These are phyloP conservation scores for Termitomyces sp. DNA, from an alignment of 768 basidiomycete genomes.

Conservation along the genomic window DNA sequence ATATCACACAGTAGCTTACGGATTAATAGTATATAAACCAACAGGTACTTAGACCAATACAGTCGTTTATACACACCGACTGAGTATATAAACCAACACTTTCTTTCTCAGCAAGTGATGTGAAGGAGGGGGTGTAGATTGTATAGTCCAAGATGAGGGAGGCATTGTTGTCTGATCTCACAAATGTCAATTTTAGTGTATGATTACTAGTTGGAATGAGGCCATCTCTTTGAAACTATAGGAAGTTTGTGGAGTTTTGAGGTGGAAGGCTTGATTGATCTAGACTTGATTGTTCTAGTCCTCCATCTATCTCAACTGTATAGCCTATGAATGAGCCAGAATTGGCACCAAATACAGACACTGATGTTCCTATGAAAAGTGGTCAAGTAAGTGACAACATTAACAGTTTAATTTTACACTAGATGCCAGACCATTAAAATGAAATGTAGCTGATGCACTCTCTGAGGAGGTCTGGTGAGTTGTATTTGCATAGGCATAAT, in stretches of 20 bases:
- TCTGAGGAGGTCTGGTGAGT: neutral
- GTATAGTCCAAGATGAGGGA: neutral
- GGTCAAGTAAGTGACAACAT: neutral
- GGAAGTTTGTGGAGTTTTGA: neutral
- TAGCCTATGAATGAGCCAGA: no score
- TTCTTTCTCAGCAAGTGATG: no score
- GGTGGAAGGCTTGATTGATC: no score
- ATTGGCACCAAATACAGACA: neutral
- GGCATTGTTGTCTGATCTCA: rapidly evolving
- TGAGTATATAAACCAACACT: no score
- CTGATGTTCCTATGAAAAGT: neutral
- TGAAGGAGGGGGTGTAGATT: neutral
- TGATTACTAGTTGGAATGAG: neutral
- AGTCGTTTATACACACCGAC: no score
- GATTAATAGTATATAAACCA: no score
- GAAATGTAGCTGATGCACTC: neutral
- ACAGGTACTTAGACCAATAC: no score
- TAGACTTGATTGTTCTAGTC: no score
- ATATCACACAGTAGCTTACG: no score
- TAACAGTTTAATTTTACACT: neutral
- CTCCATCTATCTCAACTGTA: neutral
- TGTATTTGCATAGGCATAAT: neutral
- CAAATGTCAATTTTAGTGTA: neutral
- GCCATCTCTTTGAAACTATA: neutral
- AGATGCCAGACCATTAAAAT: neutral